Evolutionary conservation across 1,284 basidiomycete species (phyloP).

Genomic region (Anthracocystis setariae): DNA sequence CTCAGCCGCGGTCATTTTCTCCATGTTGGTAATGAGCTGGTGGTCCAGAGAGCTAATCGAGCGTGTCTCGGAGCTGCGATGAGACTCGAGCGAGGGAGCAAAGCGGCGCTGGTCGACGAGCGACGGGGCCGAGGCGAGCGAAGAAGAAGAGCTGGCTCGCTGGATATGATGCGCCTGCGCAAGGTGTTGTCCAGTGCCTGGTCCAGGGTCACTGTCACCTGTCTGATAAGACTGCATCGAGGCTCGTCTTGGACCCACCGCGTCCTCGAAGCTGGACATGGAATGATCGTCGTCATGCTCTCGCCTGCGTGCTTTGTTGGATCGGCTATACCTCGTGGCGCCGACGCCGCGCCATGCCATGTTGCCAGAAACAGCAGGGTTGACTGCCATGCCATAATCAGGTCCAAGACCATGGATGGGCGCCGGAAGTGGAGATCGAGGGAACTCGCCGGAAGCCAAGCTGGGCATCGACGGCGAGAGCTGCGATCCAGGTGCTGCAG

Average conservation of each 20-base stretch:
- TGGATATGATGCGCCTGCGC: constrained; percentile 46
- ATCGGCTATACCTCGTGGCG: constrained; percentile 31
- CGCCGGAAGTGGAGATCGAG: constrained; percentile 37
- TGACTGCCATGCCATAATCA: constrained; percentile 30
- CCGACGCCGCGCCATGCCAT: constrained; percentile 52
- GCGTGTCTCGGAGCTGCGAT: constrained; percentile 50
- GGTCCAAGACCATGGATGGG: constrained; percentile 33
- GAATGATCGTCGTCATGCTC: constrained; percentile 56
- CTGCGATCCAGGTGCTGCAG: constrained; percentile 39
- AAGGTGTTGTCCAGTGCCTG: constrained; percentile 33
- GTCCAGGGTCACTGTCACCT: constrained; percentile 60
- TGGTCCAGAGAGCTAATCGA: constrained; percentile 58
- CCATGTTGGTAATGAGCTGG: constrained; percentile 63
- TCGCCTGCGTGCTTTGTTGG: constrained; percentile 42
- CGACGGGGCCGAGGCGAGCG: constrained; percentile 50
- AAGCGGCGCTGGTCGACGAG: constrained; percentile 47
- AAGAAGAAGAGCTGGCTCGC: constrained; percentile 53
- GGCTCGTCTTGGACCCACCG: constrained; percentile 46
- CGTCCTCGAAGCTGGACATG: constrained; percentile 54
- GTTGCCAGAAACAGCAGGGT: constrained; percentile 31
- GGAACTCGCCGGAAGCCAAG: constrained; percentile 40
- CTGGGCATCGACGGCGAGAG: constrained; percentile 46
- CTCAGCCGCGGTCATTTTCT: constrained; percentile 61
- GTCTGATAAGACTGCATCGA: constrained; percentile 62
- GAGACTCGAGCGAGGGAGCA: constrained; percentile 48